Percentiles rank a stretch among this genome's conserved stretches.
These are phyloP conservation scores for Quercus aquifolioides DNA, from an alignment of 306 rosid genomes.

Conservation along the genomic window DNA sequence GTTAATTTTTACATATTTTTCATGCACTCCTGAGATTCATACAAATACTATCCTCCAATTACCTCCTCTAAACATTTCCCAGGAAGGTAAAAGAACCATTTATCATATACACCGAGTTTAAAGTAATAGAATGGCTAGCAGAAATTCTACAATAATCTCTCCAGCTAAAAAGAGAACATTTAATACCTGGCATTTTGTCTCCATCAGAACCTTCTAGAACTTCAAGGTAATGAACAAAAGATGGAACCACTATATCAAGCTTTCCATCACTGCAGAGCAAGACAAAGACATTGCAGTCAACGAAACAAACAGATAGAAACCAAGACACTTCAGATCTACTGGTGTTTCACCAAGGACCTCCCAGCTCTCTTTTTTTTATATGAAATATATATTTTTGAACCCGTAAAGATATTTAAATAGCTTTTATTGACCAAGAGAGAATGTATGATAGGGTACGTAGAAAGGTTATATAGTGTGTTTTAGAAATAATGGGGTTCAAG, in stretches of 20 bases:
- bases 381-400: no score
- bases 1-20: not conserved
- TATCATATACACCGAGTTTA: not conserved
- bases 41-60: not conserved
- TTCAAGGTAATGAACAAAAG: constrained; percentile 96
- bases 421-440: no score
- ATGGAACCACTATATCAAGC: constrained; percentile 92
- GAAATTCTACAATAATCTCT: not conserved
- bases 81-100: not conserved
- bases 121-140: not conserved
- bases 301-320: not conserved
- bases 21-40: not conserved
- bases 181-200: constrained; percentile 90
- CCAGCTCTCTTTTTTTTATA: no score
- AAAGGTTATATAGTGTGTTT: no score
- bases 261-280: constrained; percentile 82
- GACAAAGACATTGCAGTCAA: not conserved
- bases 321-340: not conserved
- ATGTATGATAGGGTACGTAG: no score
- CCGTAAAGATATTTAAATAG: no score
- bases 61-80: not conserved
- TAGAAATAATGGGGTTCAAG: no score
- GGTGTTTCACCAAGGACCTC: no score
- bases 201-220: constrained; percentile 98
- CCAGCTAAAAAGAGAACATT: not conserved